Evolutionary conservation across 495 filamentous ascomycete species (phyloP).

Genomic region (Penicillium soppii): DNA sequence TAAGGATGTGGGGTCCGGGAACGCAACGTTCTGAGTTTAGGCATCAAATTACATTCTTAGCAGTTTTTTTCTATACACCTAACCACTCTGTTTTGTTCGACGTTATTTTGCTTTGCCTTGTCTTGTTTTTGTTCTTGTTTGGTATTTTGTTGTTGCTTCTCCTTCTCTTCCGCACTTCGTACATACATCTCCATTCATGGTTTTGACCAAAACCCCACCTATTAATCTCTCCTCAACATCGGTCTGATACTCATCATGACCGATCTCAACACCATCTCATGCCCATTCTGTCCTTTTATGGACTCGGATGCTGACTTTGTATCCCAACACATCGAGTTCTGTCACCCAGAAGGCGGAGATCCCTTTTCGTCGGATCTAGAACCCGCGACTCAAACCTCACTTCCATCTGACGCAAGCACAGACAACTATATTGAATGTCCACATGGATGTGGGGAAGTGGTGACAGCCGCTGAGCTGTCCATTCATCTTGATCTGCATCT

Average conservation of each 20-base stretch:
- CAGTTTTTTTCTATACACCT: no score
- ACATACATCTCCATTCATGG: not conserved
- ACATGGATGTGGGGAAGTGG: conserved; percentile 68
- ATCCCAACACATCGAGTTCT: conserved; percentile 55
- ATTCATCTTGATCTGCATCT: conserved; percentile 74
- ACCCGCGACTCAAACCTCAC: not conserved
- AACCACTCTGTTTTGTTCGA: no score
- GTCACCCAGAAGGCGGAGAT: conserved; percentile 44
- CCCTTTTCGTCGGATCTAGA: not conserved
- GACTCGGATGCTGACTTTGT: conserved; percentile 50
- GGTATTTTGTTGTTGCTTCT: no score
- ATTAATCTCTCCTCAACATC: not conserved
- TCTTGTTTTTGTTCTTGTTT: no score
- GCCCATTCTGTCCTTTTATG: conserved; percentile 57
- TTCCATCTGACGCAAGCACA: conserved; percentile 25
- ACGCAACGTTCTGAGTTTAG: no score
- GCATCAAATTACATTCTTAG: no score
- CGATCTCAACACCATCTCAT: conserved; percentile 25
- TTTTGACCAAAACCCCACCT: not conserved
- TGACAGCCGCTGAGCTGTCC: conserved; percentile 60
- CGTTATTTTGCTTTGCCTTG: no score
- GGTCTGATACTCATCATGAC: conserved; percentile 22
- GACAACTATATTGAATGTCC: conserved; percentile 64
- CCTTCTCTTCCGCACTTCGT: not conserved
- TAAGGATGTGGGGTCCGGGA: no score